Evolutionary conservation across 2,329 filamentous ascomycete species (phyloP), one percentile per base, ranked within the genome.

Genomic region (Trichoderma koningii): DNA sequence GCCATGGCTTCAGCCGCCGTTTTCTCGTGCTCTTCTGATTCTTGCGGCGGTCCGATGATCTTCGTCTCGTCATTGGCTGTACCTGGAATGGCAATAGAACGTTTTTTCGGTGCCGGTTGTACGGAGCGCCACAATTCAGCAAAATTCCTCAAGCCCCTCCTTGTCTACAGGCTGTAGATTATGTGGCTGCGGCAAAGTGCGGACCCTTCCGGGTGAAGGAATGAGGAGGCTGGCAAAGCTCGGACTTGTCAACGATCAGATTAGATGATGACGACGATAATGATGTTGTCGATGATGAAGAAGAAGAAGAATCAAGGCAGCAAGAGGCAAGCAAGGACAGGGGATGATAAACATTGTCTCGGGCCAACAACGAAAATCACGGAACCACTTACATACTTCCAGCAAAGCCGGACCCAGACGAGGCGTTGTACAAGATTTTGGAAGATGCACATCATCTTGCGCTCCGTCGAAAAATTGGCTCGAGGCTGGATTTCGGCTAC

Each of bases 141-240:
- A 61, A 62, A 53, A 34, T 17, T 30, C 48, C 57, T 62, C 59
- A 62, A 34, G 38, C 45, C 38, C 55, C 59, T 53, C 38, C 38
- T 28, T 28, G 44, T 26, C 19, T 45, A 23, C 21, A 23, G 21
- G 21, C 2, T 23, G 21, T 23, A 23, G 21, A 23, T 53, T 38
- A 45, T 19, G 48, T 53, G 59, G 59, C 48, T 52, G 23, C 59
- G 59, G 34, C 15, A 62, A 41, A 41, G 26, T n/a, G 48, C 48
- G 59, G 48, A 45, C 12, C 59, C 26, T 26, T 23, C 59, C n/a
- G 48, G 48, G 41, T 15, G 17, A 42, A 42, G 30, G 30, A 23
- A 23, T 52, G 12, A 30, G 19, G 12, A 30, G 19, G 34, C 57
- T 53, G 47, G n/a, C 34, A n/a, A n/a, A 44, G 48, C 30, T 30